Evolutionary conservation across 805 yeast species (phyloP), one percentile per base, ranked within the genome.

Genomic region (Cyberlindnera mycetangii): DNA sequence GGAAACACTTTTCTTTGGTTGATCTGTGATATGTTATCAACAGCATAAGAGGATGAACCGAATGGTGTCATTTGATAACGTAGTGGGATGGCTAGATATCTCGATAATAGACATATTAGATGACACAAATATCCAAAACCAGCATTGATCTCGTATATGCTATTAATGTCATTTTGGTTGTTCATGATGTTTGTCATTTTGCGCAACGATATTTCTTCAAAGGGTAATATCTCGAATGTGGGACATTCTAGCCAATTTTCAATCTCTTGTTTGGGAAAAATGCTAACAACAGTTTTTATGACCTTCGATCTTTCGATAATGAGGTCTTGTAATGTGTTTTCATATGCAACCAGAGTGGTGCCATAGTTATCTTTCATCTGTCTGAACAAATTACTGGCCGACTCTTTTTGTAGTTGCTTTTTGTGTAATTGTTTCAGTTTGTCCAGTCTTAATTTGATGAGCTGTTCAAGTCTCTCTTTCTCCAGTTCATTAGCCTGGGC

Each of bases 21-120:
- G 8, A 64, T 60, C 32, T 57, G 59, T 11, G 60, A 53, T 10
- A 70, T 64, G 2, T 67, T 67, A 48, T 72, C 75, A 45, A 58
- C 48, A 14, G 71, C 61, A 43, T 70, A 70, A 0, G 72, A 66
- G 12, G 63, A 61, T 9, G 71, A 66, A 1, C 76, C 75, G 44
- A 67, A 58, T 27, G 62, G 66, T 37, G 61, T 61, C 2, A 69
- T 52, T 5, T 71, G 72, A 45, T 69, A 71, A 25, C 70, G 51
- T 17, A 71, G 44, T 3, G 74, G 70, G 0, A 69, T 59, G 1
- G 60, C 55, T 32, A 70, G 44, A 32, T 68, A 64, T 12, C 49
- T 51, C 0, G 74, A 63, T 1, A 70, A 49, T 16, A 65, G 42
- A 7, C 49, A 44, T 1, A 67, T 53, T 4, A 71, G 47, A 12